phyloP scores from a whole-genome alignment of 306 rosid species.

The Cicer pinnatifidum region DNA sequence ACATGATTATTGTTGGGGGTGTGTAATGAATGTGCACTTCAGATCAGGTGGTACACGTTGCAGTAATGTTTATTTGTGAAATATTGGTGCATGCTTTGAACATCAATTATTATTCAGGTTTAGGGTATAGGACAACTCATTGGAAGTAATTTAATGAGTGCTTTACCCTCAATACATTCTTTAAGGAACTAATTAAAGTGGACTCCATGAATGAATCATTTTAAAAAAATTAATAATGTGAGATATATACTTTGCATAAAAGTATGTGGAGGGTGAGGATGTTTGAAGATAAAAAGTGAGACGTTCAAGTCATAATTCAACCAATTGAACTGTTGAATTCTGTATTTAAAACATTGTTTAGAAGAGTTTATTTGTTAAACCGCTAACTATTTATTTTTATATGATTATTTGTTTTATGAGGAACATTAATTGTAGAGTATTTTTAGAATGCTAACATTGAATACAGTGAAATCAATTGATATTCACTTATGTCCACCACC shows the following conservation, averaged over 20 bases:
- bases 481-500: no score
- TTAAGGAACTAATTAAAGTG: constrained; percentile 18
- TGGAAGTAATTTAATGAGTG: constrained; percentile 18
- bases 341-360: no score
- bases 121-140: constrained; percentile 26
- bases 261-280: not conserved
- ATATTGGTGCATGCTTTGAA: constrained; percentile 30
- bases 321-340: no score
- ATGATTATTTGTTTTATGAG: no score
- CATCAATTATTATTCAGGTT: constrained; percentile 8
- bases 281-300: not conserved
- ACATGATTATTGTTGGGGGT: constrained; percentile 34
- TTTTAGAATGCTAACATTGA: no score
- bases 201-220: not conserved
- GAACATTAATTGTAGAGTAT: no score
- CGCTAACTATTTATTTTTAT: no score
- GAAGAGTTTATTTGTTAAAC: no score
- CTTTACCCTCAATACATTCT: constrained; percentile 9
- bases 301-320: no score
- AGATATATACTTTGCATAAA: constrained; percentile 14
- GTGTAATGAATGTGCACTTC: not conserved
- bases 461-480: no score
- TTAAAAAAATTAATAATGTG: not conserved
- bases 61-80: not conserved
- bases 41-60: constrained; percentile 25